These are phyloP conservation scores for Acer yangbiense DNA, from an alignment of 345 rosid genomes.

Conservation along the genomic window DNA sequence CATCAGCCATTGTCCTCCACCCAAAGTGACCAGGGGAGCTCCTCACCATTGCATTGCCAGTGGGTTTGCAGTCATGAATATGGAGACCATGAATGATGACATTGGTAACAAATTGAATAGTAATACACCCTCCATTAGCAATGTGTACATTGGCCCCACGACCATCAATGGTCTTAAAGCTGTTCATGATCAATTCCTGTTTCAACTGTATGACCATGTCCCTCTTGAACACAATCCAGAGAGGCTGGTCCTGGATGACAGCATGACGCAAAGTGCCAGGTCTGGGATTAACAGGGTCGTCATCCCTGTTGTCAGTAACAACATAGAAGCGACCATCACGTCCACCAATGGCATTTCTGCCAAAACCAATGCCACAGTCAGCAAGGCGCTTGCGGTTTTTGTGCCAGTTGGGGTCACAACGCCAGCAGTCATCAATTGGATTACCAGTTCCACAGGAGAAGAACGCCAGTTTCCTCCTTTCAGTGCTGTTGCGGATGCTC, in stretches of 20 bases:
- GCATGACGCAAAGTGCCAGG: slow-evolving; percentile 94
- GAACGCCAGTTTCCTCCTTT: slow-evolving; percentile 71
- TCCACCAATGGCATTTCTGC: slow-evolving; percentile 88
- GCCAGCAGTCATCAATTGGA: slow-evolving; percentile 93
- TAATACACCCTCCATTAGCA: slow-evolving; percentile 90
- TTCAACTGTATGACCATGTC: slow-evolving; percentile 89
- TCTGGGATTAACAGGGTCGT: slow-evolving; percentile 83
- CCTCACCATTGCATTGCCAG: slow-evolving; percentile 94
- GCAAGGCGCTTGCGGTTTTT: slow-evolving; percentile 87
- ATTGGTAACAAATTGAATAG: slow-evolving; percentile 78
- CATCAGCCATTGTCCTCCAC: slow-evolving; percentile 95
- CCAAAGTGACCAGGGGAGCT: slow-evolving; percentile 83
- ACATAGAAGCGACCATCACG: slow-evolving; percentile 86
- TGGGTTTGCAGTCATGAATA: slow-evolving; percentile 90
- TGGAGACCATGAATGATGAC: slow-evolving; percentile 95
- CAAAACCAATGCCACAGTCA: slow-evolving; percentile 91
- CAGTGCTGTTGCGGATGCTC: slow-evolving; percentile 69
- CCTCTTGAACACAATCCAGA: slow-evolving; percentile 93
- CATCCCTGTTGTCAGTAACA: slow-evolving; percentile 72
- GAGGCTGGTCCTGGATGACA: slow-evolving; percentile 79
- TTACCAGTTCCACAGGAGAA: slow-evolving; percentile 92
- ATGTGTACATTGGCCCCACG: slow-evolving; percentile 90
- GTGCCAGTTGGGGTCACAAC: slow-evolving; percentile 82
- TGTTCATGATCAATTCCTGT: slow-evolving; percentile 82
- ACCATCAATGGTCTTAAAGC: slow-evolving; percentile 93